phyloP scores from a whole-genome alignment of 2,329 filamentous ascomycete genomes.

The Alternaria brassicae region DNA sequence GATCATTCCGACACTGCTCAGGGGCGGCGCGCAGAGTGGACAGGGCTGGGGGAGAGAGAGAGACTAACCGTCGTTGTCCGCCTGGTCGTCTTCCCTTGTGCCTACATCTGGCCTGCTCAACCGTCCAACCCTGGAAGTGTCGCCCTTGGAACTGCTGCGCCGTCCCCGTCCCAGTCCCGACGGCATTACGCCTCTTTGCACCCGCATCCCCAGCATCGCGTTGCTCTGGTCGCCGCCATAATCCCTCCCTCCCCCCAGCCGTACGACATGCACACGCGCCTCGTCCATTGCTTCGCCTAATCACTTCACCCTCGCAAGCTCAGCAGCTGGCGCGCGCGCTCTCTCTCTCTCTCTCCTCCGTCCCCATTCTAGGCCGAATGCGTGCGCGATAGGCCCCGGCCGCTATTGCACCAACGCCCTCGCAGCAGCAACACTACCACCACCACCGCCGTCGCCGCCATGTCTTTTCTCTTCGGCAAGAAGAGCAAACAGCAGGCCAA shows the following conservation, averaged over 20 bases:
- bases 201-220: constrained; percentile 9
- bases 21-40: constrained; percentile 19
- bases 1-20: constrained; percentile 21
- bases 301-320: constrained; percentile 8
- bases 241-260: neutral
- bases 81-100: constrained; percentile 10
- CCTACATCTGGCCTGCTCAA: constrained; percentile 6
- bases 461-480: constrained; percentile 64
- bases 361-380: constrained; percentile 39
- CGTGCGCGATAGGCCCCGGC: constrained; percentile 37
- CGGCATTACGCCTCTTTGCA: neutral
- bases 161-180: constrained; percentile 1
- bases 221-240: neutral
- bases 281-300: constrained; percentile 11
- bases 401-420: constrained; percentile 27
- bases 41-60: constrained; percentile 3
- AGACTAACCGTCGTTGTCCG: constrained; percentile 8
- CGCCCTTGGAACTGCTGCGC: constrained; percentile 11
- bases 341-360: constrained; percentile 10
- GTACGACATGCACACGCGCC: constrained; percentile 25
- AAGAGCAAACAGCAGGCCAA: constrained; percentile 51
- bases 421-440: constrained; percentile 32
- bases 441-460: constrained; percentile 35
- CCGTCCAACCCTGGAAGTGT: neutral
- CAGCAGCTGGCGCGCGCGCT: constrained; percentile 8